These are phyloP conservation scores for Pyricularia pennisetigena DNA, from an alignment of 2,329 filamentous ascomycete genomes.

Conservation along the genomic window DNA sequence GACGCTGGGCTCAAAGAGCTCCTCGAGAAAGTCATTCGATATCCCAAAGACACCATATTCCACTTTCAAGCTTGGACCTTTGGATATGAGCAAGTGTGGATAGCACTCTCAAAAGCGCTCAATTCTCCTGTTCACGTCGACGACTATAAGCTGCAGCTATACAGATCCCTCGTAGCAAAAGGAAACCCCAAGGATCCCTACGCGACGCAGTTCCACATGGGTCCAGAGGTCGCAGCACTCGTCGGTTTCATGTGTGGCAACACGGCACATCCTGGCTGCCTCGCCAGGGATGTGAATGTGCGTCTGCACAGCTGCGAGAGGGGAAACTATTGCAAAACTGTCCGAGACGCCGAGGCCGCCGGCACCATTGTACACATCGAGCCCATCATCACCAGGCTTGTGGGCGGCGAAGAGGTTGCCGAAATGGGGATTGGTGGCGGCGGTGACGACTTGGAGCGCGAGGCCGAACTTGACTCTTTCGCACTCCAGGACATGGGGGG, in stretches of 20 bases:
- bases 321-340: constrained; percentile 48
- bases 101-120: constrained; percentile 64
- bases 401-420: constrained; percentile 50
- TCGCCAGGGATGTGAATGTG: constrained; percentile 53
- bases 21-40: constrained; percentile 54
- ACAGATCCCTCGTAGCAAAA: constrained; percentile 46
- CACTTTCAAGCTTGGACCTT: constrained; percentile 88
- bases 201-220: constrained; percentile 29
- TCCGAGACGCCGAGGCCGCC: constrained; percentile 22
- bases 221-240: constrained; percentile 55
- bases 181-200: constrained; percentile 27
- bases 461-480: constrained; percentile 53
- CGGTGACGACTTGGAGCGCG: constrained; percentile 60
- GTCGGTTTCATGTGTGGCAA: constrained; percentile 72
- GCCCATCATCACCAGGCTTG: constrained; percentile 61
- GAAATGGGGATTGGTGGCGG: constrained; percentile 76
- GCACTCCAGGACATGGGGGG: constrained; percentile 18
- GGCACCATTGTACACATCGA: constrained; percentile 56
- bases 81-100: constrained; percentile 88
- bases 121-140: constrained; percentile 71
- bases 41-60: constrained; percentile 67
- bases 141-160: constrained; percentile 66
- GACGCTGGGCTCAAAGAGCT: constrained; percentile 69
- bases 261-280: constrained; percentile 54
- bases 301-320: constrained; percentile 82